A percentile compares a stretch with the other conserved stretches of the same genome.
phyloP scores from a whole-genome alignment of 2,329 filamentous ascomycete genomes.

The Diaporthe sp. region DNA sequence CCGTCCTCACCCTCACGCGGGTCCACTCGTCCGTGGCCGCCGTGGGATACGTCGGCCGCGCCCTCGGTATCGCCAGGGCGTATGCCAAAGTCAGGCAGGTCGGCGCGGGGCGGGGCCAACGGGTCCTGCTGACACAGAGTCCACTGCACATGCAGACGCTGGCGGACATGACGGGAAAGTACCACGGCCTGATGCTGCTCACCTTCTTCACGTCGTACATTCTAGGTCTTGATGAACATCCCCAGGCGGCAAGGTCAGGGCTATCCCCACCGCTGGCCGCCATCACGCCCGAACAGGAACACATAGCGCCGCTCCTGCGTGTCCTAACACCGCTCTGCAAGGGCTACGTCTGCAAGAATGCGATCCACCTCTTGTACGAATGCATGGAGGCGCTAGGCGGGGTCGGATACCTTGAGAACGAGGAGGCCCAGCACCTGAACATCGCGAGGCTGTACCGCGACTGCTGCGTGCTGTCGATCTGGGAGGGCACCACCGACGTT shows the following conservation, averaged over 20 bases:
- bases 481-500: constrained; percentile 82
- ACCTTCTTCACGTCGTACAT: constrained; percentile 66
- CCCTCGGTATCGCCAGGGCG: constrained; percentile 68
- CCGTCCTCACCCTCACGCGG: constrained; percentile 76
- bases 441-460: constrained; percentile 76
- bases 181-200: constrained; percentile 69
- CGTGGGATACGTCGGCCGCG: constrained; percentile 67
- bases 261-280: constrained; percentile 41
- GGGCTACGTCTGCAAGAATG: constrained; percentile 66
- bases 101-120: constrained; percentile 57
- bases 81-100: constrained; percentile 71
- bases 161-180: constrained; percentile 67
- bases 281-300: constrained; percentile 52
- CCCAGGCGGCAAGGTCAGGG: constrained; percentile 42
- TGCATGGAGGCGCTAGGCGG: constrained; percentile 77
- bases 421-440: constrained; percentile 74
- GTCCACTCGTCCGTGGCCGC: constrained; percentile 69
- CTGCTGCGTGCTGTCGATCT: constrained; percentile 64
- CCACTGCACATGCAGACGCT: constrained; percentile 71
- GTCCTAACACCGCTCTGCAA: constrained; percentile 73
- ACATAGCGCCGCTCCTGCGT: constrained; percentile 63
- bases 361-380: constrained; percentile 64
- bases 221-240: constrained; percentile 65
- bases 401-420: constrained; percentile 74
- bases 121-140: constrained; percentile 64